phyloP scores from a whole-genome alignment of 305 asterid species.

The Nicotiana rustica region DNA sequence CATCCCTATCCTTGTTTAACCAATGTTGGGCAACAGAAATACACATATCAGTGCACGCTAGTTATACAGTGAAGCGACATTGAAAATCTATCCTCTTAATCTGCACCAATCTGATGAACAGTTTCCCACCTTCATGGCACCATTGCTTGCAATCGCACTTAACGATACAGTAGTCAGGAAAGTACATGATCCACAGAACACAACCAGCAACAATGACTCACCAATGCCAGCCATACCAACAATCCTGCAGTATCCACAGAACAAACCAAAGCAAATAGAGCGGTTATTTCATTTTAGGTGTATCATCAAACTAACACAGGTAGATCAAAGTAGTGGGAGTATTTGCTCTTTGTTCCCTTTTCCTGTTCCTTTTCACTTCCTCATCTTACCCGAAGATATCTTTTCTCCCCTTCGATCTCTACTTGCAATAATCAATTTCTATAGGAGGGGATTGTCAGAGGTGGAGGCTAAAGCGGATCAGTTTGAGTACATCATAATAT shows the following conservation, averaged over 20 bases:
- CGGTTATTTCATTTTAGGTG: neutral
- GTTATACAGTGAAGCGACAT: neutral
- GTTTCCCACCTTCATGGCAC: slow-evolving; percentile 89
- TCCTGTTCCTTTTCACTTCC: slow-evolving; percentile 30
- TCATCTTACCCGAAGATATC: slow-evolving; percentile 26
- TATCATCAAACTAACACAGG: slow-evolving; percentile 32
- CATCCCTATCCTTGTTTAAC: neutral
- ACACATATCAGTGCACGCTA: neutral
- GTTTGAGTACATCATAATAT: slow-evolving; percentile 4
- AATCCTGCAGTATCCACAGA: slow-evolving; percentile 67
- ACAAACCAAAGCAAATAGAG: slow-evolving; percentile 26
- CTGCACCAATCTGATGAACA: slow-evolving; percentile 11
- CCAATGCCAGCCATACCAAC: slow-evolving; percentile 99
- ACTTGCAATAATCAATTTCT: neutral
- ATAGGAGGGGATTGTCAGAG: slow-evolving; percentile 17
- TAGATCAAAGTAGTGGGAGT: slow-evolving; percentile 31
- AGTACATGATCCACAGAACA: slow-evolving; percentile 92
- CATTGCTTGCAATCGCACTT: slow-evolving; percentile 98
- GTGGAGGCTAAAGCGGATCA: slow-evolving; percentile 22
- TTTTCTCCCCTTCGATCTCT: slow-evolving; percentile 28
- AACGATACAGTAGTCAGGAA: slow-evolving; percentile 91
- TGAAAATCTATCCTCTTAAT: slow-evolving; percentile 19
- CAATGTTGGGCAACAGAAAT: slow-evolving; percentile 24
- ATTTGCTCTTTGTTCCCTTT: slow-evolving; percentile 36
- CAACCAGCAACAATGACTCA: slow-evolving; percentile 87